Evolutionary conservation across 1,284 basidiomycete species (phyloP).

Genomic region (Caloboletus inedulis): DNA sequence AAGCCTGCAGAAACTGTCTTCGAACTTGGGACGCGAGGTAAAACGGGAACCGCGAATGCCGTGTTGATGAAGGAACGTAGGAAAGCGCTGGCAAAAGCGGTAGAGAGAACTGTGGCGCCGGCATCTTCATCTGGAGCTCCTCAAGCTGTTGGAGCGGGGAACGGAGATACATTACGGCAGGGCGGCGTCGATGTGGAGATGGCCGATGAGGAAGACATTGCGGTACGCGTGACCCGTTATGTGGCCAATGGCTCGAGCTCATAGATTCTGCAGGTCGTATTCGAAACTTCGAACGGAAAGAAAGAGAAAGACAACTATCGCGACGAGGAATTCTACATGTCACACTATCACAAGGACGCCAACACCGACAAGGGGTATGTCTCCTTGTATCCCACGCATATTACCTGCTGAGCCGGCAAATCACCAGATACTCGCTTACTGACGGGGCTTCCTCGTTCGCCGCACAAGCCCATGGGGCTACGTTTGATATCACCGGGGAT

Average conservation of each 20-base stretch:
- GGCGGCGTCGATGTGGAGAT: constrained; percentile 51
- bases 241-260: constrained; percentile 8
- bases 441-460: constrained; percentile 83
- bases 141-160: constrained; percentile 39
- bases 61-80: constrained; percentile 88
- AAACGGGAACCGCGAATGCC: constrained; percentile 56
- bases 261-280: constrained; percentile 58
- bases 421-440: constrained; percentile 73
- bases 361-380: constrained; percentile 84
- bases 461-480: constrained; percentile 76
- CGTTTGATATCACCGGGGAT: constrained; percentile 86
- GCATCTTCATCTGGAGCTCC: constrained; percentile 33
- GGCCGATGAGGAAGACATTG: constrained; percentile 76
- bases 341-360: constrained; percentile 85
- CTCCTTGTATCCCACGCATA: background rate
- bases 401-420: constrained; percentile 5
- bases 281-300: constrained; percentile 56
- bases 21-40: constrained; percentile 80
- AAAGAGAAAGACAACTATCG: constrained; percentile 52
- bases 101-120: constrained; percentile 42
- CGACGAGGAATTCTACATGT: constrained; percentile 90
- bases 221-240: constrained; percentile 42
- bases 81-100: constrained; percentile 70
- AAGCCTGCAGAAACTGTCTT: constrained; percentile 89
- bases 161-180: constrained; percentile 25